A percentile compares a stretch with the other conserved stretches of the same genome.
Conservation (phyloP, 2,329 filamentous ascomycete species). For the Fusarium fracticaudum region DNA sequence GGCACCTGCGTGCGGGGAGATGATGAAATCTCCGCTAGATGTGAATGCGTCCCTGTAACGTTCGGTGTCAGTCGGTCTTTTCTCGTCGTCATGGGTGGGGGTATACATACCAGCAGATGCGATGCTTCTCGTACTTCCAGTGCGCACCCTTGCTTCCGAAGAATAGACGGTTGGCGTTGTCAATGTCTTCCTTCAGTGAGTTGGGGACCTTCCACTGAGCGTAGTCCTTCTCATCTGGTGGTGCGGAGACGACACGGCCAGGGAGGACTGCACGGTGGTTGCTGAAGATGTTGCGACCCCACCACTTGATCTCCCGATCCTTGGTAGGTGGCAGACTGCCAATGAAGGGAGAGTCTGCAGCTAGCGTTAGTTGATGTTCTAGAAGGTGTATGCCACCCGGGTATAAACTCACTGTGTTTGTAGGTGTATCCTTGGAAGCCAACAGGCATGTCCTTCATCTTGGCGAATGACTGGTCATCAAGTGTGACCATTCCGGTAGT, state of each 20-base stretch:
- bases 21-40: slow-evolving; percentile 68
- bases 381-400: not conserved
- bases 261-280: slow-evolving; percentile 64
- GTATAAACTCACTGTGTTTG: slow-evolving; percentile 46
- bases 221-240: slow-evolving; percentile 66
- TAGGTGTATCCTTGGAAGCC: slow-evolving; percentile 54
- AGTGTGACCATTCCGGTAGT: slow-evolving; percentile 67
- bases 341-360: slow-evolving; percentile 62
- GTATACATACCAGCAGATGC: slow-evolving; percentile 70
- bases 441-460: slow-evolving; percentile 61
- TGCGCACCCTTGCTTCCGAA: slow-evolving; percentile 65
- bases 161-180: slow-evolving; percentile 65
- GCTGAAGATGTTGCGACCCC: slow-evolving; percentile 68
- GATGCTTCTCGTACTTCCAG: slow-evolving; percentile 69
- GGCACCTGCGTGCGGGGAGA: slow-evolving; percentile 63
- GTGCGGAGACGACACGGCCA: slow-evolving; percentile 64
- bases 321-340: slow-evolving; percentile 66
- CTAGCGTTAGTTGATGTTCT: slow-evolving; percentile 44
- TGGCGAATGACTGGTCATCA: slow-evolving; percentile 55
- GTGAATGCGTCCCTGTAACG: slow-evolving; percentile 70
- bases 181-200: slow-evolving; percentile 66
- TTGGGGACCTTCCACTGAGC: slow-evolving; percentile 69
- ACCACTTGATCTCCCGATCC: slow-evolving; percentile 65
- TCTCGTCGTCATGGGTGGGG: not conserved
- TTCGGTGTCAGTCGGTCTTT: slow-evolving; percentile 5